Evolutionary conservation across 1,284 basidiomycete species (phyloP), one percentile per base, ranked within the genome.

Genomic region (Ceratobasidium sp.): DNA sequence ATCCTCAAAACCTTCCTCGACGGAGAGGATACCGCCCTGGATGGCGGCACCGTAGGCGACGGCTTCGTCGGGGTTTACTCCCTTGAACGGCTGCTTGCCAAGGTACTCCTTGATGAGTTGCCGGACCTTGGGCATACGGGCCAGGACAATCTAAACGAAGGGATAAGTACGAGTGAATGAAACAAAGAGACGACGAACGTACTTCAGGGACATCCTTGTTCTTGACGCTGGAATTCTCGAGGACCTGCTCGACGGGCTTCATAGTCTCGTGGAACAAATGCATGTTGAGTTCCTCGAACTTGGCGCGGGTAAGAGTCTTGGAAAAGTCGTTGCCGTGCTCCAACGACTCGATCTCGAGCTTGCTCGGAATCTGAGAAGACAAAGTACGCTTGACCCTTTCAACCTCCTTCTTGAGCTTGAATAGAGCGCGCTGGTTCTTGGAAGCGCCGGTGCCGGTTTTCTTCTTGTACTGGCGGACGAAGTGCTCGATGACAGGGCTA

Each of bases 251-350:
- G 82, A 99, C 97, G 82, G 97, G 97, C 90, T 97, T 97, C 95
- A 99, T 96, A 61, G 97, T 99, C 91, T 97, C 97, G 84, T 96
- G 91, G 95, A 99, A 99, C 71, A 99, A 92, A 84, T 99, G 97
- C 89, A 98, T 94, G 92, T 98, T 98, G 83, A 99, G 90, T 87
- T 99, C 97, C 87, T 99, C 97, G 85, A 99, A 99, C 88, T 98
- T 99, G 88, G 97, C 97, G 79, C 97, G 93, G 79, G 97, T 99
- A 60, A 99, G 91, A 20, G 96, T 96, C 90, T 98, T 97, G 53
- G 96, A 95, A 84, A 99, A 96, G 89, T 99, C 97, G 84, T 98
- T 96, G 83, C 97, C 97, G 83, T 87, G 92, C 87, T 97, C 97
- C 87, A 99, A 99, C 26, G 90, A 88, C 85, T 94, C 93, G 81